Evolutionary conservation across 371 early-diverging fungal species (phyloP), one percentile per base, ranked within the genome.

Genomic region (Choanephora cucurbitarum): DNA sequence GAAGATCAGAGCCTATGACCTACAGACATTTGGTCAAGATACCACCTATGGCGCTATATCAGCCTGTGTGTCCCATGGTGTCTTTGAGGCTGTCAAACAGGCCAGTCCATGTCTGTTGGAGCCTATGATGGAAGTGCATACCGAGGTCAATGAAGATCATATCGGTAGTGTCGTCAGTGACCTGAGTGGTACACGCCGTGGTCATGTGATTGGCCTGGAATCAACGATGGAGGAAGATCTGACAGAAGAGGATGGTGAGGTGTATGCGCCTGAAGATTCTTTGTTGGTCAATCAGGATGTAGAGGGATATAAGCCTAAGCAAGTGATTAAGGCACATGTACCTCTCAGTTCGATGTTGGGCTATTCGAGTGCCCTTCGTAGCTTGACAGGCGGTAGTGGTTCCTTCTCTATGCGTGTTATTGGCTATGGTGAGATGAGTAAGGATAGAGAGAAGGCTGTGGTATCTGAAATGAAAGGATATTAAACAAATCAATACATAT

Each of bases 321-420:
- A 72, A 49, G 69, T 77, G 8, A 79, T 84, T 37, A 84, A 77
- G 13, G 91, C 94, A 0, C 77, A 82, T 22, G 91, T 91, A 0
- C 96, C 96, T 8, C 67, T 97, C 28, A 83, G 89, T 53, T 81
- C 88, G 0, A 83, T 96, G 89, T 67, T 95, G 0, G 97, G 96
- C 0, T 97, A 96, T 55, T 84, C 94, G n/a, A 86, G 86, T 8
- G 78, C 82, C 1, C 67, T 97, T 63, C 78, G 97, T 42, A 90
- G 91, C 21, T 67, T 95, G 66, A 94, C 97, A 0, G 93, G 87
- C 0, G 97, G 97, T 11, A 85, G 87, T 9, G 93, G 83, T 8
- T 73, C 84, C 10, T 91, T 94, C 55, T 78, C 87, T 6, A 94
- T 96, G 95, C 79, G 84, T 40, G 80, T 95, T n/a, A 75, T 81